These are phyloP conservation scores for Phoma sp. DNA, from an alignment of 2,329 filamentous ascomycete genomes.

Conservation along the genomic window DNA sequence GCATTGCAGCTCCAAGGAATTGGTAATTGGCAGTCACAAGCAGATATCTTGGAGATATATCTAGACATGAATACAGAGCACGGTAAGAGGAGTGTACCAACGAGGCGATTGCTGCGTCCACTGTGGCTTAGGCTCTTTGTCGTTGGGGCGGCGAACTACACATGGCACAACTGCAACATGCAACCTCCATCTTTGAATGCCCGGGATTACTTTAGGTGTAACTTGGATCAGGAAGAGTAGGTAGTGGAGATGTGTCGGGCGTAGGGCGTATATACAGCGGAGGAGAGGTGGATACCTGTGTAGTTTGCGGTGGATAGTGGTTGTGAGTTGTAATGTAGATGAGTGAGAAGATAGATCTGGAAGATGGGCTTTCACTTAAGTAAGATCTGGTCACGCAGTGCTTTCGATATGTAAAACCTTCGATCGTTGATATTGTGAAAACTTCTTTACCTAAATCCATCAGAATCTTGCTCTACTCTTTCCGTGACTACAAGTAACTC, in stretches of 20 bases:
- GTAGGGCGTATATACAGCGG: neutral
- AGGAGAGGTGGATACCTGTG: neutral
- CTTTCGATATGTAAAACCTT: no score
- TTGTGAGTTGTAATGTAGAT: no score
- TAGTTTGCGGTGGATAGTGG: neutral
- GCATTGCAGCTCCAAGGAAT: neutral
- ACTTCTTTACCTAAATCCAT: no score
- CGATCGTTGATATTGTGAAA: no score
- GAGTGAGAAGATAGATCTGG: no score
- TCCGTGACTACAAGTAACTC: neutral
- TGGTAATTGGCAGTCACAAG: neutral
- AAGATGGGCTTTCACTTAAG: no score
- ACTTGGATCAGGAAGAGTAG: neutral
- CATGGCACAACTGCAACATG: neutral
- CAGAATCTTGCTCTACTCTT: neutral
- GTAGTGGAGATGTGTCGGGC: neutral
- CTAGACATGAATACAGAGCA: neutral
- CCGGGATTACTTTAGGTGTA: neutral
- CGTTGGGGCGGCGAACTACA: neutral
- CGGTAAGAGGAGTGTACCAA: neutral
- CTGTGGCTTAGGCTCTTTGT: neutral
- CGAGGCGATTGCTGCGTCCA: neutral
- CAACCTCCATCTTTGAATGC: neutral
- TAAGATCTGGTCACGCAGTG: no score
- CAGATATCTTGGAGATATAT: neutral